Conservation (phyloP, 495 filamentous ascomycete species). For the Daldinia decipiens region DNA sequence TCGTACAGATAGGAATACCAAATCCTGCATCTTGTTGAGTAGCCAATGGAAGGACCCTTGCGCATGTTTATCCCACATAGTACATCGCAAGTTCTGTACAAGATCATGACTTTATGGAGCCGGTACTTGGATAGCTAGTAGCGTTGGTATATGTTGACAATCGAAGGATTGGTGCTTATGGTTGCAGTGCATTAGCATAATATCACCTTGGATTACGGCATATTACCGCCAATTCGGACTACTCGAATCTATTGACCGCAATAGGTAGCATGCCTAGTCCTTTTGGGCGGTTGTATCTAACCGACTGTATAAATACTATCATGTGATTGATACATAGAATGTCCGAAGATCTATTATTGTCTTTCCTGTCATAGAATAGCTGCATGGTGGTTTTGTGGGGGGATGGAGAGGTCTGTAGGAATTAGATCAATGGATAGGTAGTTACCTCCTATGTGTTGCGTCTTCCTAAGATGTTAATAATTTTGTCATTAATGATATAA, state of each 20-base stretch:
- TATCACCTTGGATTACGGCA: not conserved
- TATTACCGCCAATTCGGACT: not conserved
- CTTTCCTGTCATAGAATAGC: not conserved
- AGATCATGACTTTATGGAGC: slow-evolving; percentile 1
- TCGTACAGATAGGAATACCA: not conserved
- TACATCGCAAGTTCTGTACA: not conserved
- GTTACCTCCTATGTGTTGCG: not conserved
- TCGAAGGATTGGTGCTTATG: not conserved
- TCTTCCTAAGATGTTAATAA: not conserved
- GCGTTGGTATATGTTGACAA: not conserved
- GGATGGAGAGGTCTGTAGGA: not conserved
- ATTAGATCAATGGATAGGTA: not conserved
- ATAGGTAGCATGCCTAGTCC: not conserved
- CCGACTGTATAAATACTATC: not conserved
- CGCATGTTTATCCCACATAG: not conserved
- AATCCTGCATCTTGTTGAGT: not conserved
- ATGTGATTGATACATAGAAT: not conserved
- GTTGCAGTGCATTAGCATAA: not conserved
- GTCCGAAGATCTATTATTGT: not conserved
- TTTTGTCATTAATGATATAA: not conserved
- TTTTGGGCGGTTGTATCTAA: not conserved
- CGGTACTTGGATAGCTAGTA: not conserved
- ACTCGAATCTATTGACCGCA: not conserved
- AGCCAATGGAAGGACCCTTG: not conserved
- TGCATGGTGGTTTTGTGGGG: not conserved